Evolutionary conservation across 73 alveolate species (phyloP).

Genomic region (Uronychia binucleata): DNA sequence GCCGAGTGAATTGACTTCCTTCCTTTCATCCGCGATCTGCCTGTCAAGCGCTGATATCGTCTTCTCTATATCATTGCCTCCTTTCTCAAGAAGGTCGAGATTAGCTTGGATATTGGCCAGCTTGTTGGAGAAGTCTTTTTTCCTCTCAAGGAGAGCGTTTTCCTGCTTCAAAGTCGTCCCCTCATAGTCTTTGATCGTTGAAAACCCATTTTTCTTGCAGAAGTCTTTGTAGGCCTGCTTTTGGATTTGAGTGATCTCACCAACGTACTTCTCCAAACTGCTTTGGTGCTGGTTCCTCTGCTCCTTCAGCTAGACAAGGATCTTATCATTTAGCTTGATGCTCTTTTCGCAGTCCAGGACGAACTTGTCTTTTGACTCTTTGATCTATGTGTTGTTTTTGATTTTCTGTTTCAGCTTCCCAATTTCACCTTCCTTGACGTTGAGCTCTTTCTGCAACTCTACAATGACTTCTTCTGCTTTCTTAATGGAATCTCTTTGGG

Average conservation of each 20-base stretch:
- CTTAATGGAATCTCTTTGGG: not conserved
- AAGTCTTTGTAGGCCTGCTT: slow-evolving; percentile 65
- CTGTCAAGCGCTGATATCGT: slow-evolving; percentile 5
- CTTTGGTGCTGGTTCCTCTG: slow-evolving; percentile 57
- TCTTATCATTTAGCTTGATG: slow-evolving; percentile 38
- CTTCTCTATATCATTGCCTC: not conserved
- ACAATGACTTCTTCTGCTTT: not conserved
- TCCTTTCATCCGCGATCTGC: not conserved
- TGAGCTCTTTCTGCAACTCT: not conserved
- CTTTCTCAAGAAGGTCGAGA: not conserved
- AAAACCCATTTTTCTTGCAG: slow-evolving; percentile 59
- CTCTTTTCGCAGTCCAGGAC: slow-evolving; percentile 31
- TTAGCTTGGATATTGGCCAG: not conserved
- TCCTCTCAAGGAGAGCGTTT: not conserved
- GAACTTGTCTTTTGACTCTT: slow-evolving; percentile 2
- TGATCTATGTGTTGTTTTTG: not conserved
- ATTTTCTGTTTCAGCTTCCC: not conserved
- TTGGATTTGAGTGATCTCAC: slow-evolving; percentile 50
- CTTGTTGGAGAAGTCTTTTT: not conserved
- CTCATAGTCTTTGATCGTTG: slow-evolving; percentile 67
- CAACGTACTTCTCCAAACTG: slow-evolving; percentile 41
- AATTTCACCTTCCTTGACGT: not conserved
- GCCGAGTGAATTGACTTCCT: not conserved
- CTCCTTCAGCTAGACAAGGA: slow-evolving; percentile 34
- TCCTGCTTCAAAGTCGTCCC: slow-evolving; percentile 64